Conservation (phyloP, 2,329 filamentous ascomycete genomes). For the Aspergillus sp. region DNA sequence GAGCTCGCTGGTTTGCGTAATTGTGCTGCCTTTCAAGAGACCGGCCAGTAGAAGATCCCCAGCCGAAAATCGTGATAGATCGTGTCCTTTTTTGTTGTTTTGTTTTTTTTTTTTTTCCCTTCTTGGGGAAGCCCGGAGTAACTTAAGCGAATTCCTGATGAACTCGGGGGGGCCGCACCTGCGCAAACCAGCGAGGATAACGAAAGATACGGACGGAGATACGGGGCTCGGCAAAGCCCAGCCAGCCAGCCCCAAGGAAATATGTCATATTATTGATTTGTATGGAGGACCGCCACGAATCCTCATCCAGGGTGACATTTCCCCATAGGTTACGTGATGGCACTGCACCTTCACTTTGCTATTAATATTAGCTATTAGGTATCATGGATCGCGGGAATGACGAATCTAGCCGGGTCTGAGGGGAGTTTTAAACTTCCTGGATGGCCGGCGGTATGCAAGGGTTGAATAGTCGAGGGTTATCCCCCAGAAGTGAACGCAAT, state of each 20-base stretch:
- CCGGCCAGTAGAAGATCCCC: not conserved
- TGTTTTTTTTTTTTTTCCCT: not conserved
- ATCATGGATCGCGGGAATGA: not conserved
- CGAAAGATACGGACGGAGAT: constrained; percentile 12
- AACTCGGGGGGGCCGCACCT: not conserved
- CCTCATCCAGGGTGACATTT: not conserved
- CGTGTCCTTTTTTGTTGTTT: not conserved
- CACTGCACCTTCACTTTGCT: not conserved
- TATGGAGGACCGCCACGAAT: constrained; percentile 2
- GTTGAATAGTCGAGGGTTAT: not conserved
- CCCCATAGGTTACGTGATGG: not conserved
- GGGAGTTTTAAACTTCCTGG: not conserved
- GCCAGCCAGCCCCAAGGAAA: constrained; percentile 7
- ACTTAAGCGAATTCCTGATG: not conserved
- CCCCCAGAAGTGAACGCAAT: not conserved
- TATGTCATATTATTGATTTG: constrained; percentile 1
- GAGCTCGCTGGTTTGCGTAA: not conserved
- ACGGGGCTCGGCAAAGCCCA: constrained; percentile 8
- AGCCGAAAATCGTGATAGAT: not conserved
- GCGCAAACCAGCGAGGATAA: constrained; percentile 8
- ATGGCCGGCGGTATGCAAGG: constrained; percentile 1
- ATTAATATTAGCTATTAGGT: not conserved
- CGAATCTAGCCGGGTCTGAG: not conserved
- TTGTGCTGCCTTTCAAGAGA: not conserved
- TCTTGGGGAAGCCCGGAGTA: not conserved